Evolutionary conservation across 1,284 basidiomycete genomes (phyloP).

Genomic region (Crucibulum cyathiforme): DNA sequence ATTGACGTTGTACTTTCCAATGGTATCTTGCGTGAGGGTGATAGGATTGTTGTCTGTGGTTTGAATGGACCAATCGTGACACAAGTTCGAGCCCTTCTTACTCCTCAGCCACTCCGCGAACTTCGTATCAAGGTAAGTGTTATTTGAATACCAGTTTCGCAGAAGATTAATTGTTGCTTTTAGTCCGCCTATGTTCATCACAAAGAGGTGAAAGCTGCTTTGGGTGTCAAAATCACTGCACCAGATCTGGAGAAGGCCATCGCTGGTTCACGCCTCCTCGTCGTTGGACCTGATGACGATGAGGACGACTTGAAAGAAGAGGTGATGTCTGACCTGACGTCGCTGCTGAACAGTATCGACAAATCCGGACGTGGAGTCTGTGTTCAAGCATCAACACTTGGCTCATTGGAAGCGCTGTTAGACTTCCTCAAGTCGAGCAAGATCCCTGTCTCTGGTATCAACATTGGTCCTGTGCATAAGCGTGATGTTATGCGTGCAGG

Average conservation of each 20-base stretch:
- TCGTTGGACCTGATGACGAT: slow-evolving; percentile 93
- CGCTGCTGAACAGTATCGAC: slow-evolving; percentile 90
- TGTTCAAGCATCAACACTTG: slow-evolving; percentile 97
- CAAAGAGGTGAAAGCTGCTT: slow-evolving; percentile 96
- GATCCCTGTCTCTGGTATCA: slow-evolving; percentile 97
- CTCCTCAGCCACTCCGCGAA: slow-evolving; percentile 96
- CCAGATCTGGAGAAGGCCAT: slow-evolving; percentile 99
- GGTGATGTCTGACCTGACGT: slow-evolving; percentile 96
- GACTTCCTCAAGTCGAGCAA: slow-evolving; percentile 96
- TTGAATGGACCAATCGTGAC: slow-evolving; percentile 98
- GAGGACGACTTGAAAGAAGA: slow-evolving; percentile 95
- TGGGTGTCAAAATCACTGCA: slow-evolving; percentile 96
- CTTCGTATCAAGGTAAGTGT: slow-evolving; percentile 89
- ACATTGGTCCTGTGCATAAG: slow-evolving; percentile 98
- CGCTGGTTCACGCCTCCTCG: slow-evolving; percentile 93
- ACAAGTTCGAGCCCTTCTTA: slow-evolving; percentile 92
- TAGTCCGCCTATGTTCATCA: slow-evolving; percentile 97
- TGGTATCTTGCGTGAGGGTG: slow-evolving; percentile 91
- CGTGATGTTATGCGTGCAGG: slow-evolving; percentile 93
- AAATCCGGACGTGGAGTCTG: slow-evolving; percentile 96
- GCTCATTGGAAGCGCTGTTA: slow-evolving; percentile 95
- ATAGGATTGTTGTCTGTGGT: slow-evolving; percentile 96
- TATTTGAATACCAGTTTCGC: background rate
- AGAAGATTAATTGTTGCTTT: slow-evolving; percentile 1
- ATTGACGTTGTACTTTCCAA: slow-evolving; percentile 98